Evolutionary conservation across 768 basidiomycete species (phyloP).

Genomic region (Cyclocybe aegerita): DNA sequence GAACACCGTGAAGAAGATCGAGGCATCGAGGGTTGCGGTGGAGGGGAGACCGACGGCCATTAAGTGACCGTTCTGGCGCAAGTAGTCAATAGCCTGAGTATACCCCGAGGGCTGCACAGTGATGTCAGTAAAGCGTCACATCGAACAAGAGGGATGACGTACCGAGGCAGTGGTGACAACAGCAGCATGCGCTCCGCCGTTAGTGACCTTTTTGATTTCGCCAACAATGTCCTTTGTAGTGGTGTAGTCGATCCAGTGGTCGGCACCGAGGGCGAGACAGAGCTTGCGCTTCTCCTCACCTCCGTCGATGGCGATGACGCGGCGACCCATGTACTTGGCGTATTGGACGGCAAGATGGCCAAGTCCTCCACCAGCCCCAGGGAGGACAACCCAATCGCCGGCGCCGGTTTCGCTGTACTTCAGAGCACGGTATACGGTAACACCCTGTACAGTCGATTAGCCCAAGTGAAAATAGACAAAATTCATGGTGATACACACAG

Average conservation of each 20-base stretch:
- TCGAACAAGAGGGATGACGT: constrained; percentile 5
- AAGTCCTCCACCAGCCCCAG: constrained; percentile 80
- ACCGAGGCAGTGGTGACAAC: constrained; percentile 59
- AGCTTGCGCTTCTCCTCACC: constrained; percentile 72
- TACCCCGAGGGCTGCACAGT: constrained; percentile 34
- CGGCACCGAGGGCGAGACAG: constrained; percentile 62
- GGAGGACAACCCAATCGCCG: constrained; percentile 76
- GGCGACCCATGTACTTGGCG: constrained; percentile 72
- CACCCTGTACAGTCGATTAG: constrained; percentile 41
- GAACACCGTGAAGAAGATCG: constrained; percentile 21
- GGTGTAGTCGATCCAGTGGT: constrained; percentile 79
- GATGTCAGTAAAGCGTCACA: background rate
- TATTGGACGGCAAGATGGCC: constrained; percentile 87
- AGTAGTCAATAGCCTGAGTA: constrained; percentile 68
- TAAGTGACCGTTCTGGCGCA: constrained; percentile 68
- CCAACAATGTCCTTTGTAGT: constrained; percentile 61
- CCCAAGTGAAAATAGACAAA: background rate
- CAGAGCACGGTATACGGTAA: constrained; percentile 86
- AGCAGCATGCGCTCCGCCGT: constrained; percentile 75
- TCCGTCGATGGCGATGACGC: constrained; percentile 76
- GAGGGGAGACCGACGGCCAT: constrained; percentile 81
- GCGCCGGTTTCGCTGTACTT: constrained; percentile 65
- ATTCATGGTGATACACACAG: constrained; percentile 39
- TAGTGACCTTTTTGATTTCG: constrained; percentile 62
- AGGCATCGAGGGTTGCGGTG: constrained; percentile 44